These are phyloP conservation scores for Emmonsia crescens DNA, from an alignment of 2,329 filamentous ascomycete species.

Conservation along the genomic window DNA sequence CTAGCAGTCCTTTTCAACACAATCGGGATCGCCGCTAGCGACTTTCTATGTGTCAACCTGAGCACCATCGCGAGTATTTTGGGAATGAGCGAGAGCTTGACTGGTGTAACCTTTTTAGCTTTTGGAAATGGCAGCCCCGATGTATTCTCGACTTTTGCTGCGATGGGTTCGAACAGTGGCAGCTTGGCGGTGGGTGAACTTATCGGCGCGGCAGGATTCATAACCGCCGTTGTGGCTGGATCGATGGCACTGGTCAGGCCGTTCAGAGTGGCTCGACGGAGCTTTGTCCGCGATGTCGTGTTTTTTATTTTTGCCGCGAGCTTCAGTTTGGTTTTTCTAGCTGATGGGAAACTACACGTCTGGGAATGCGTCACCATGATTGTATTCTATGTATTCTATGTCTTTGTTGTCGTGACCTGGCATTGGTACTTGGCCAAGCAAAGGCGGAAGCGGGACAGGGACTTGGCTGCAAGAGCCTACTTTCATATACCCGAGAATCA, in stretches of 20 bases:
- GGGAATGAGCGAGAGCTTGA: constrained; percentile 89
- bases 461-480: constrained; percentile 63
- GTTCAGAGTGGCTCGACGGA: constrained; percentile 79
- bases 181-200: constrained; percentile 92
- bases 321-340: constrained; percentile 79
- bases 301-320: constrained; percentile 83
- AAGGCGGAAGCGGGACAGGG: constrained; percentile 51
- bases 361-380: constrained; percentile 94
- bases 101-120: constrained; percentile 89
- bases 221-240: constrained; percentile 88
- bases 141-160: constrained; percentile 96
- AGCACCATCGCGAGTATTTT: constrained; percentile 83
- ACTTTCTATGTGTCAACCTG: constrained; percentile 96
- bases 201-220: constrained; percentile 90
- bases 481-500: constrained; percentile 53
- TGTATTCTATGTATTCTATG: constrained; percentile 80
- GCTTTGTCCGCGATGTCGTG: constrained; percentile 79
- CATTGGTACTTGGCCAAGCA: constrained; percentile 70
- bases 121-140: constrained; percentile 97
- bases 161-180: constrained; percentile 95
- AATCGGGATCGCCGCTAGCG: constrained; percentile 93
- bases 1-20: constrained; percentile 85
- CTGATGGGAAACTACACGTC: constrained; percentile 68
- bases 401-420: constrained; percentile 77
- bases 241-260: constrained; percentile 96